These are phyloP conservation scores for Scolecobasidium constrictum DNA, from an alignment of 2,329 filamentous ascomycete genomes.

Conservation along the genomic window DNA sequence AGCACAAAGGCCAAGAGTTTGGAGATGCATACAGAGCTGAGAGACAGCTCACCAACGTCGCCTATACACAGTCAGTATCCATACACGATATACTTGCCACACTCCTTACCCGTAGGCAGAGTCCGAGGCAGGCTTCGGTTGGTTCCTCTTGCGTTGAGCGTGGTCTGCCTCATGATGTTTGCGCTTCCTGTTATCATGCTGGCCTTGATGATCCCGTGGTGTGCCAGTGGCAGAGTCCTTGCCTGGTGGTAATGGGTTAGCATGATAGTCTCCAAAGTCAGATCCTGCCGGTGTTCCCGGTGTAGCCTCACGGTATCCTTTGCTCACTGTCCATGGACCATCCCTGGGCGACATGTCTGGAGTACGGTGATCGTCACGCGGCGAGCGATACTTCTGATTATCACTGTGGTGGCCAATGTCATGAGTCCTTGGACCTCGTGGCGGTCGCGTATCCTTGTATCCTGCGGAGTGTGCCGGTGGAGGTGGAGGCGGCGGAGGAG, in stretches of 20 bases:
- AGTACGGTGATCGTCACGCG: neutral
- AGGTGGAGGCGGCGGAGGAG: slow-evolving; percentile 1
- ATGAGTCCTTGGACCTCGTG: too few relatives aligned
- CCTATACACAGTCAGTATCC: neutral
- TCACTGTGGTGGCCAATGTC: too few relatives aligned
- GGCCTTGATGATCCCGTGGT: neutral
- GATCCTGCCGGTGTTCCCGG: slow-evolving; percentile 6
- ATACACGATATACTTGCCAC: neutral
- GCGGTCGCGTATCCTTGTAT: neutral
- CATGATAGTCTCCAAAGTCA: slow-evolving; percentile 5
- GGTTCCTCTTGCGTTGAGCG: neutral
- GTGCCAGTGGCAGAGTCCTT: neutral
- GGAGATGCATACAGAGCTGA: too few relatives aligned
- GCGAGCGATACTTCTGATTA: neutral
- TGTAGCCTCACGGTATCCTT: neutral
- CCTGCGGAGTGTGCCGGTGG: neutral
- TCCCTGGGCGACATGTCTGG: neutral
- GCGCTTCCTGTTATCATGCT: too few relatives aligned
- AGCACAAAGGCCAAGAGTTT: too few relatives aligned
- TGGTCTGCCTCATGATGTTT: neutral
- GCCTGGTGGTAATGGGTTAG: neutral
- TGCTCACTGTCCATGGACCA: slow-evolving; percentile 5
- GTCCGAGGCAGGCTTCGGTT: neutral
- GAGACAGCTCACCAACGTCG: neutral
- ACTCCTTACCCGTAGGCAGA: neutral